phyloP scores from a whole-genome alignment of 2,329 filamentous ascomycete genomes.

The Nemania diffusa region DNA sequence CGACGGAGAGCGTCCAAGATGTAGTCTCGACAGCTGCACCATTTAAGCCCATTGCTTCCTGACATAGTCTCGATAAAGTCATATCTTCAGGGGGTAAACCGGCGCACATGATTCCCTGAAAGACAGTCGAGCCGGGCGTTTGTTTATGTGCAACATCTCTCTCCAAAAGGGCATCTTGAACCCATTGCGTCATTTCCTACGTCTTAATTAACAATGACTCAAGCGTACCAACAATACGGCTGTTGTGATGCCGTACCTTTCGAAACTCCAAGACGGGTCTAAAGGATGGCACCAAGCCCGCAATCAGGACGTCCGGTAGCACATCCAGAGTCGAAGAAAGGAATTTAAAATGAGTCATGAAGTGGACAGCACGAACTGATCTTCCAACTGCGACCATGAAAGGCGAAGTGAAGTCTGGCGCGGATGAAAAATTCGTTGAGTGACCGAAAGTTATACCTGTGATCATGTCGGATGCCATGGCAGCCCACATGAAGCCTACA shows the following conservation, averaged over 20 bases:
- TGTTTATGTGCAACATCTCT: too few relatives aligned
- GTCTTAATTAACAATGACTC: too few relatives aligned
- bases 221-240: too few relatives aligned
- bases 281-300: not conserved
- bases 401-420: constrained; percentile 7
- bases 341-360: constrained; percentile 10
- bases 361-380: not conserved
- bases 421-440: not conserved
- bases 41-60: constrained; percentile 13
- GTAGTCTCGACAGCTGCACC: constrained; percentile 17
- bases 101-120: constrained; percentile 5
- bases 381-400: not conserved
- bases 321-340: not conserved
- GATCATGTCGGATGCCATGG: constrained; percentile 1
- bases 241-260: not conserved
- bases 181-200: too few relatives aligned
- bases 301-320: too few relatives aligned
- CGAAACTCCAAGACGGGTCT: constrained; percentile 5
- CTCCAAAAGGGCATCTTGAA: too few relatives aligned
- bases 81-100: not conserved
- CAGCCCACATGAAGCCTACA: not conserved
- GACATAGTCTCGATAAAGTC: not conserved
- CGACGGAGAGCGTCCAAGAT: not conserved
- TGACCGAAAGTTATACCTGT: constrained; percentile 2
- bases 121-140: not conserved